These are phyloP conservation scores for Bruguiera sexangula DNA, from an alignment of 345 rosid species.

Conservation along the genomic window DNA sequence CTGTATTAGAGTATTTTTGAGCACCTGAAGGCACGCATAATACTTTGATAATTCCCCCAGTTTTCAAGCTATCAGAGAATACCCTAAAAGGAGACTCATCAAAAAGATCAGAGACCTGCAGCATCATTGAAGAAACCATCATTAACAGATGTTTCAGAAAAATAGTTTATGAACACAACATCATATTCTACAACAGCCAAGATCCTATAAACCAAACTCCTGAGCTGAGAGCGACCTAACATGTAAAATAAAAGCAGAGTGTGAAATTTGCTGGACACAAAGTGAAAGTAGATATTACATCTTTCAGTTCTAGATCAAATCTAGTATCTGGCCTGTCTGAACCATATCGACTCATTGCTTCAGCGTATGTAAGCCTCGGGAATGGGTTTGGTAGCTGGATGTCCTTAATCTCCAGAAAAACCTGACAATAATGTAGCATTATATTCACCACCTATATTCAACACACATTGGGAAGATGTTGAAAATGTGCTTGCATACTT, in stretches of 20 bases:
- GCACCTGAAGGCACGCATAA: conserved; percentile 78
- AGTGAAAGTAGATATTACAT: conserved; percentile 47
- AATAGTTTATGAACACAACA: not conserved
- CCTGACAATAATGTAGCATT: conserved; percentile 40
- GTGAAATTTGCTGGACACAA: not conserved
- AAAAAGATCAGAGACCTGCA: conserved; percentile 85
- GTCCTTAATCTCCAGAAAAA: conserved; percentile 80
- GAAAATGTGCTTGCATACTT: not conserved
- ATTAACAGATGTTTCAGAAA: not conserved
- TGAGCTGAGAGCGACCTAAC: not conserved
- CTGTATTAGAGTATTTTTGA: conserved; percentile 69
- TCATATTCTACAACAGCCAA: not conserved
- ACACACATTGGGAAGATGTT: not conserved
- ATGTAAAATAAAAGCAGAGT: too few species aligned
- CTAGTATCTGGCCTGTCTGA: conserved; percentile 94
- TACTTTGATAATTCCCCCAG: conserved; percentile 71
- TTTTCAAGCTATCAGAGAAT: conserved; percentile 62
- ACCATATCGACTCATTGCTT: conserved; percentile 83
- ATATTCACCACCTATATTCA: conserved; percentile 1
- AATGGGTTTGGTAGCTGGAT: conserved; percentile 74
- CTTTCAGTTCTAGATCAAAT: conserved; percentile 87
- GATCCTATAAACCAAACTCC: not conserved
- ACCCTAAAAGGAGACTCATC: conserved; percentile 68
- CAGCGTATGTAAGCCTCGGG: conserved; percentile 86
- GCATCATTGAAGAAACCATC: conserved; percentile 8